Conservation (phyloP, 148 eudicot genomes). For the Salicornia ramosissima region DNA sequence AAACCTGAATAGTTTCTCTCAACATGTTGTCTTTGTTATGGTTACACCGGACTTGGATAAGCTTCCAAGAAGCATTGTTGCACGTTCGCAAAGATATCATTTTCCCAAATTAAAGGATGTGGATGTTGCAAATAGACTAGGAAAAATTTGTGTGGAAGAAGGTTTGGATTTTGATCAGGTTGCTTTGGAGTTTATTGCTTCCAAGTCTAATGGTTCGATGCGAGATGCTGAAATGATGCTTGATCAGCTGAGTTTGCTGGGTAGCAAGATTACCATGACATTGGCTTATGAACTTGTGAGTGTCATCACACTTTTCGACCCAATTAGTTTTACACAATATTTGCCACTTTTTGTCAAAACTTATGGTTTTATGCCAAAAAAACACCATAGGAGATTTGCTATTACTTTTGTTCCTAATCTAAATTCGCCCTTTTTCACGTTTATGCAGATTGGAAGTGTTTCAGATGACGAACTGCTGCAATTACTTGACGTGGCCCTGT, state of each 20-base stretch:
- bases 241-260: constrained; percentile 88
- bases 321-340: too few relatives aligned
- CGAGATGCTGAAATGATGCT: constrained; percentile 97
- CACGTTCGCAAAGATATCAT: constrained; percentile 59
- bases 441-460: constrained; percentile 75
- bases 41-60: constrained; percentile 79
- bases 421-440: constrained; percentile 7
- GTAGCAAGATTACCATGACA: constrained; percentile 59
- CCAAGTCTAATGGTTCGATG: constrained; percentile 79
- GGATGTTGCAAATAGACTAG: constrained; percentile 48
- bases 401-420: neutral
- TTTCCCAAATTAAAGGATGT: constrained; percentile 66
- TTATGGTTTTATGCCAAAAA: too few relatives aligned
- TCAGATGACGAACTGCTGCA: constrained; percentile 87
- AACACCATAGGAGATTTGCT: too few relatives aligned
- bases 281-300: constrained; percentile 86
- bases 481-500: constrained; percentile 73
- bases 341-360: too few relatives aligned
- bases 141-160: constrained; percentile 69
- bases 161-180: constrained; percentile 66
- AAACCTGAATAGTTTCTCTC: constrained; percentile 49
- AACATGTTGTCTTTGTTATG: constrained; percentile 66
- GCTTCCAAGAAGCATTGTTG: constrained; percentile 61
- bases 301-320: constrained; percentile 6
- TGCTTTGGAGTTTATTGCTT: constrained; percentile 80